Percentiles rank a stretch among this genome's conserved stretches.
These are phyloP conservation scores for Cylindrotheca closterium DNA, from an alignment of 108 stramenopile genomes.

Conservation along the genomic window DNA sequence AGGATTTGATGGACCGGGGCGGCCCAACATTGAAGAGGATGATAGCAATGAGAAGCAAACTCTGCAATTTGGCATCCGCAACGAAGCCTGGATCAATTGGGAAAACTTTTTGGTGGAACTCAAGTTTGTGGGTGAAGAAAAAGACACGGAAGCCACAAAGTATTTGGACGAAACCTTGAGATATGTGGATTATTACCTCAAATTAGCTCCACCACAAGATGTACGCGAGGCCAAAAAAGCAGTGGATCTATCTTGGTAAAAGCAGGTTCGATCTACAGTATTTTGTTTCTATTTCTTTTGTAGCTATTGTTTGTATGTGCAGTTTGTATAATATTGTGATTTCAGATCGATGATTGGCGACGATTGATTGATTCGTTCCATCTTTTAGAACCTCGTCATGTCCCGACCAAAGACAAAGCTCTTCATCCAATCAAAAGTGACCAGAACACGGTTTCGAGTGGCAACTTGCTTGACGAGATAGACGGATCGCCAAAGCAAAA, in stretches of 20 bases:
- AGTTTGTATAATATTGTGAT: too few relatives aligned
- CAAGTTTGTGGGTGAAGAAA: slow-evolving; percentile 27
- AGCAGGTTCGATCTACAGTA: neutral
- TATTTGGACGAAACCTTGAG: slow-evolving; percentile 8
- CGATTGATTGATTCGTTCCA: too few relatives aligned
- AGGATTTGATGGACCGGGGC: slow-evolving; percentile 81
- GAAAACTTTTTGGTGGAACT: slow-evolving; percentile 65
- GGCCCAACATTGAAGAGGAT: slow-evolving; percentile 55
- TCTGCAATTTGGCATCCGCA: slow-evolving; percentile 71
- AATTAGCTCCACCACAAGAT: slow-evolving; percentile 15
- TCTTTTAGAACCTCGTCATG: slow-evolving; percentile 55
- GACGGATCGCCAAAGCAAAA: slow-evolving; percentile 66
- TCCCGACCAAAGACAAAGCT: slow-evolving; percentile 60
- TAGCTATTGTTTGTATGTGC: too few relatives aligned
- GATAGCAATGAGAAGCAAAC: slow-evolving; percentile 52
- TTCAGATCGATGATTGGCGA: too few relatives aligned
- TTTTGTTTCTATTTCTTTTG: slow-evolving; percentile 1
- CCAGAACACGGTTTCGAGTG: slow-evolving; percentile 56
- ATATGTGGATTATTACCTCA: slow-evolving; percentile 23
- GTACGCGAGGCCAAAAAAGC: slow-evolving; percentile 8
- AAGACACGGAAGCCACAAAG: slow-evolving; percentile 15
- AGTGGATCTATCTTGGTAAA: slow-evolving; percentile 1
- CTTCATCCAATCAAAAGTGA: slow-evolving; percentile 78
- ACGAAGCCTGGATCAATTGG: slow-evolving; percentile 78
- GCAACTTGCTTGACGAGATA: slow-evolving; percentile 79